Base-by-base conservation (phyloP, 2,329 filamentous ascomycete species). In the Lojkania enalia region DNA sequence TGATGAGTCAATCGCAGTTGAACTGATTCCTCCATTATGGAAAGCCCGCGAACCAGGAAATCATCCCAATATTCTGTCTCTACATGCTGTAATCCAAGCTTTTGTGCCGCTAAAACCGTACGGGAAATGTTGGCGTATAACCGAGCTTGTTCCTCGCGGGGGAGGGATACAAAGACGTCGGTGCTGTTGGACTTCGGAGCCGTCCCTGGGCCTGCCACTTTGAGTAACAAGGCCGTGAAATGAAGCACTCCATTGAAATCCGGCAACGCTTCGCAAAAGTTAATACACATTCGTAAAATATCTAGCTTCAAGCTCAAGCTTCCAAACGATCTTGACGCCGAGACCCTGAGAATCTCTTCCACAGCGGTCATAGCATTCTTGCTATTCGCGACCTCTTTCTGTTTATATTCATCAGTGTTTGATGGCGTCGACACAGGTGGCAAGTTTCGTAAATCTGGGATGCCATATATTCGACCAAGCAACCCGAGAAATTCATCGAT, bases 1-100 rank as follows among this genome's bases (percentile, higher is more conserved):
- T 67, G 65, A 27, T 65, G 63, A 3, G 57, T 69, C 7, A 70
- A 38, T 4, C 61, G 57, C 3, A 68, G 39, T 9, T 56, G 46
- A 29, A 53, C 32, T 2, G 58, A 46, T 46, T 66, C 64, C 27
- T 70, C 66, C 18, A 86, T 76, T 39, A 90, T 82, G 32, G 95
- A 74, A 42, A 56, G 95, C 75, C 51, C 84, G 84, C 94, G 84
- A 35, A 99, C 80, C 6, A 99, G 76, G 58, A 97, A 97, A 61
- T 96, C 90, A 66, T 99, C 94, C 94, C 94, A 99, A 64, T 96
- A 99, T 56, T 94, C 87, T 4, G 90, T 90, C 40, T 84, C 79
- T 31, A 92, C 71, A 44, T 86, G 73, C 4, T 79, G 74, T 20
- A 90, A 73, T 0, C 90, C 90, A 19, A 96, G 71, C 47, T 87